Percentiles rank a stretch among this genome's conserved stretches.
These are phyloP conservation scores for Sesbania bispinosa DNA, from an alignment of 306 rosid species.

Conservation along the genomic window DNA sequence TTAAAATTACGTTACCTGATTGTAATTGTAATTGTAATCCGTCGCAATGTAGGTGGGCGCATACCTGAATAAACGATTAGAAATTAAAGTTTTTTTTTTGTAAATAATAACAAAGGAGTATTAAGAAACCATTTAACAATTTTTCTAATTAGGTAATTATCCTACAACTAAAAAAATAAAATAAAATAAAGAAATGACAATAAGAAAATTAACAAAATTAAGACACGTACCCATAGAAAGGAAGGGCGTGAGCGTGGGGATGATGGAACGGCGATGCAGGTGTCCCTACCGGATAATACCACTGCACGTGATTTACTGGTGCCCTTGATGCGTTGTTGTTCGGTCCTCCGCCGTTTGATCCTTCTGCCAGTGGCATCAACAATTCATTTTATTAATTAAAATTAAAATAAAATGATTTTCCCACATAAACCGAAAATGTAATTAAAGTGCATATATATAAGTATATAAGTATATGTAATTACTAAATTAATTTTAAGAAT, in stretches of 20 bases:
- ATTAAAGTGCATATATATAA: too few relatives aligned
- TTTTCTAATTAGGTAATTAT: not conserved
- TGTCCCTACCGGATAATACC: constrained; percentile 72
- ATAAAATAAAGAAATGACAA: not conserved
- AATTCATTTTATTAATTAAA: too few relatives aligned
- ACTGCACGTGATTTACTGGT: constrained; percentile 57
- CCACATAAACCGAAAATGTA: too few relatives aligned
- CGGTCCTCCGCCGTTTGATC: constrained; percentile 53
- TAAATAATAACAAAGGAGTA: too few relatives aligned
- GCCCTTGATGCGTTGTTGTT: constrained; percentile 44
- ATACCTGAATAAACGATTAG: constrained; percentile 46
- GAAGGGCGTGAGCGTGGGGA: constrained; percentile 56
- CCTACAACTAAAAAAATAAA: not conserved
- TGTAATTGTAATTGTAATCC: constrained; percentile 60
- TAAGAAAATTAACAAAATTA: not conserved
- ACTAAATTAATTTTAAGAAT: too few relatives aligned
- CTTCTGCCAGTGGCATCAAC: constrained; percentile 24
- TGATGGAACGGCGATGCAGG: constrained; percentile 50
- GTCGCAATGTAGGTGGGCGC: constrained; percentile 63
- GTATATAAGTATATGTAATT: too few relatives aligned
- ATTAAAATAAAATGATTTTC: too few relatives aligned
- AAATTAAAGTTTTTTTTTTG: too few relatives aligned
- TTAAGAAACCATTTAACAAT: not conserved
- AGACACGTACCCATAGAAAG: constrained; percentile 65
- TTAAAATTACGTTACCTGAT: constrained; percentile 38